Evolutionary conservation across 805 yeast species (phyloP).

Genomic region (Ogataea kodamae): DNA sequence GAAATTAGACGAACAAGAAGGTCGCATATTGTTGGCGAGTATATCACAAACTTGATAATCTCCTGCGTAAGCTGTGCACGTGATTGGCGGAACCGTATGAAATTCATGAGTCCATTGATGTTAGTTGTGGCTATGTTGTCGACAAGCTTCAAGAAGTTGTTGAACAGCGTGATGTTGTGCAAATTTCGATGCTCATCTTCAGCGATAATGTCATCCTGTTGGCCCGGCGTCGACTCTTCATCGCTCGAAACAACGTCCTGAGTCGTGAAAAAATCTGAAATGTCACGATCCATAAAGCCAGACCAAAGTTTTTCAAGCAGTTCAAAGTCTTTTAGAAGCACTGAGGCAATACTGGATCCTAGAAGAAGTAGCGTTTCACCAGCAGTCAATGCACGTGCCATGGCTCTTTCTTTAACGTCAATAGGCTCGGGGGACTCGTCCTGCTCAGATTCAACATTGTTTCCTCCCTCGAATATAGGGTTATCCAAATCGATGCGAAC

Average conservation of each 20-base stretch:
- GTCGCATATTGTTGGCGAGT: constrained; percentile 88
- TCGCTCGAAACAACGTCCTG: constrained; percentile 10
- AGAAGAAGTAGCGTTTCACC: constrained; percentile 30
- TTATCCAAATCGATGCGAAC: constrained; percentile 8
- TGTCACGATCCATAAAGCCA: constrained; percentile 30
- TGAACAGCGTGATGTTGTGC: constrained; percentile 29
- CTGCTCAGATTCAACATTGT: constrained; percentile 17
- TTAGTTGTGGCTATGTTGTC: constrained; percentile 82
- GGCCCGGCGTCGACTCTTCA: constrained; percentile 10
- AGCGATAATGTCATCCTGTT: background rate
- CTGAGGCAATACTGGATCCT: constrained; percentile 19
- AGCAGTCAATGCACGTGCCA: constrained; percentile 28
- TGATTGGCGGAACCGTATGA: constrained; percentile 48
- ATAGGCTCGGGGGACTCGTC: constrained; percentile 10
- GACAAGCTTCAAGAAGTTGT: constrained; percentile 71
- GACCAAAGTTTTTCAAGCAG: constrained; percentile 31
- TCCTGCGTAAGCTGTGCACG: constrained; percentile 56
- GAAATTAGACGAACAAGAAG: constrained; percentile 81
- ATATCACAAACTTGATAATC: constrained; percentile 69
- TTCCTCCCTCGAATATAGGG: constrained; percentile 22
- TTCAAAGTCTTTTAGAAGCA: constrained; percentile 22
- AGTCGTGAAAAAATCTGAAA: constrained; percentile 18
- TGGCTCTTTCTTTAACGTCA: constrained; percentile 22
- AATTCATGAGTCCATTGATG: constrained; percentile 70
- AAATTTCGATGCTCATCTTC: constrained; percentile 18